These are phyloP conservation scores for Macaranga tanarius DNA, from an alignment of 441 rosid species.

Conservation along the genomic window DNA sequence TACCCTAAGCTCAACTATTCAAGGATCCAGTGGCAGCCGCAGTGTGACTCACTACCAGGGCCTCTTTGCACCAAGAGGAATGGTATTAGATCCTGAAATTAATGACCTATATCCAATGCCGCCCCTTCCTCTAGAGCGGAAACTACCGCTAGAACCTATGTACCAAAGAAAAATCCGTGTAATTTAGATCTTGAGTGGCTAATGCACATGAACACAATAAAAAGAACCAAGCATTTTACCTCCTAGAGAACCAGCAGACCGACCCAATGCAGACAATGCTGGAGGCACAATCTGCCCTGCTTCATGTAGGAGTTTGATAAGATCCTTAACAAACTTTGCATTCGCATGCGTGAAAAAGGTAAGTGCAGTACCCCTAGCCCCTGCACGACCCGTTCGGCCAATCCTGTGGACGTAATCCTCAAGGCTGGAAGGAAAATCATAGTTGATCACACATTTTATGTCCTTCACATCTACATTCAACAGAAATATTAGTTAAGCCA, in stretches of 20 bases:
- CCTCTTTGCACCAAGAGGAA: constrained; percentile 72
- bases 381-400: constrained; percentile 97
- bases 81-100: constrained; percentile 70
- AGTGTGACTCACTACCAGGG: constrained; percentile 41
- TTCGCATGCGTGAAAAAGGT: constrained; percentile 84
- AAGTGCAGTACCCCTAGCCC: constrained; percentile 90
- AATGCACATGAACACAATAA: not conserved
- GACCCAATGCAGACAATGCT: constrained; percentile 58
- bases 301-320: constrained; percentile 81
- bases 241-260: constrained; percentile 48
- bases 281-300: constrained; percentile 83
- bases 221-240: constrained; percentile 37
- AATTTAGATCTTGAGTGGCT: too few species aligned
- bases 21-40: not conserved
- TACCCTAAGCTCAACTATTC: not conserved
- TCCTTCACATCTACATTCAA: constrained; percentile 92
- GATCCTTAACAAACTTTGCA: constrained; percentile 80
- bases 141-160: constrained; percentile 58
- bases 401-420: constrained; percentile 98
- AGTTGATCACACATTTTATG: constrained; percentile 95
- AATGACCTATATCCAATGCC: constrained; percentile 58
- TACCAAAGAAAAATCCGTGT: not conserved
- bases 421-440: constrained; percentile 86
- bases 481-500: constrained; percentile 16
- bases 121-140: constrained; percentile 79